Percentiles rank a stretch among this genome's conserved stretches.
Conservation (phyloP, 2,329 filamentous ascomycete genomes). For the Claviceps quebecensis region DNA sequence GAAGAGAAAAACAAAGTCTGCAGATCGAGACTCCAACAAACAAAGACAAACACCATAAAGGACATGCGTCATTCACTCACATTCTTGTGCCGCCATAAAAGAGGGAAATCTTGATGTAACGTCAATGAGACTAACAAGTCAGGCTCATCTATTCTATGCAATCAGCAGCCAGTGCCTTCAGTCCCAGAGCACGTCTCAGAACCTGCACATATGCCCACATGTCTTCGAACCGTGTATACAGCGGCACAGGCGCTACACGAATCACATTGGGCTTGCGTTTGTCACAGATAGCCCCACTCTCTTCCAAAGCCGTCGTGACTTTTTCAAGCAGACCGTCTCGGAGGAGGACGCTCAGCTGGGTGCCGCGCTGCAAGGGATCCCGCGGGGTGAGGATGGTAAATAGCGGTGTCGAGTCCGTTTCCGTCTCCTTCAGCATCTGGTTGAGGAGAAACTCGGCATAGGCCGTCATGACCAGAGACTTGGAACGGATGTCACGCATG, state of each 20-base stretch:
- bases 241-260: conserved; percentile 65
- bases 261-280: conserved; percentile 79
- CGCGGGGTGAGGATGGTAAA: conserved; percentile 57
- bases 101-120: neutral
- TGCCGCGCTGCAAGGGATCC: conserved; percentile 54
- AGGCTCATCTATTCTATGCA: neutral
- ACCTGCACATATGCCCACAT: conserved; percentile 39
- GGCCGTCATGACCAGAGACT: conserved; percentile 58
- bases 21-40: no score
- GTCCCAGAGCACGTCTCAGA: conserved; percentile 19
- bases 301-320: conserved; percentile 49
- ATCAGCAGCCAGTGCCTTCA: neutral
- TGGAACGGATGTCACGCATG: conserved; percentile 54
- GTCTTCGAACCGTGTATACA: conserved; percentile 73
- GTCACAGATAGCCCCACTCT: conserved; percentile 61
- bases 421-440: conserved; percentile 22
- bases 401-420: conserved; percentile 18
- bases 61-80: no score
- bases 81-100: no score
- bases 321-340: conserved; percentile 54
- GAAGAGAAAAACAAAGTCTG: no score
- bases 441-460: conserved; percentile 60
- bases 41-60: no score
- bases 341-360: conserved; percentile 65
- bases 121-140: neutral